Base-by-base conservation (phyloP, 148 eudicot genomes). In the Rhododendron mucronatum region DNA sequence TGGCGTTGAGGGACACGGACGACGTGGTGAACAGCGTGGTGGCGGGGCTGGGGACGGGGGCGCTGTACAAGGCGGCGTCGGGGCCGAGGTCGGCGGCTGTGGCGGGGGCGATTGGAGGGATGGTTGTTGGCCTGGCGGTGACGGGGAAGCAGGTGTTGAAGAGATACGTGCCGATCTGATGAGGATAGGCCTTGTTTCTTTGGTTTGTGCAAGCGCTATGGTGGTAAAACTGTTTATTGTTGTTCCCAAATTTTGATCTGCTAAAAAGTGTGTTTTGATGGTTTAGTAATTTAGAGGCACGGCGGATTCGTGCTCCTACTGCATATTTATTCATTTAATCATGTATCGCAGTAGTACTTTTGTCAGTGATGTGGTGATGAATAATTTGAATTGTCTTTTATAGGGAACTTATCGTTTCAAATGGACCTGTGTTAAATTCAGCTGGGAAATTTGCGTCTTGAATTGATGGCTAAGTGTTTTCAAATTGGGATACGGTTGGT, bases 1-100 rank as follows among this genome's bases (percentile, higher is more conserved):
- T 92, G 23, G 88, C 89, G 16, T 9, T 87, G 28, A 92, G 97
- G 84, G 99, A 93, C 83, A 87, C 94, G 14, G 99, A 96, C 85
- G 99, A 96, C 85, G 88, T 92, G 20, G 4, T 91, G 26, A 96
- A 94, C 65, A 94, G 98, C 82, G 94, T 96, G 59, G 98, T 87
- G 84, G 98, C 98, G 47, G 99, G 99, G 16, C 86, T 96, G 75
- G 93, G 94, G 15, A 96, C 99, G 0, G 99, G 99, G 2, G 99
- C 89, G 4, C 69, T 96, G 0, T 96, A 89, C 73, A 92, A 89
- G 95, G 99, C 99, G 37, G 98, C 98, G 47, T 80, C 92, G 0
- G 98, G 98, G 11, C 92, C 91, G 20, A 87, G 95, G 83, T 94
- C 98, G 21, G 96, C 97, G 6, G 99, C 98, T 0, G 91, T 96